Evolutionary conservation across 352 stramenopile species (phyloP).

Genomic region (Phytophthora gonapodyides): DNA sequence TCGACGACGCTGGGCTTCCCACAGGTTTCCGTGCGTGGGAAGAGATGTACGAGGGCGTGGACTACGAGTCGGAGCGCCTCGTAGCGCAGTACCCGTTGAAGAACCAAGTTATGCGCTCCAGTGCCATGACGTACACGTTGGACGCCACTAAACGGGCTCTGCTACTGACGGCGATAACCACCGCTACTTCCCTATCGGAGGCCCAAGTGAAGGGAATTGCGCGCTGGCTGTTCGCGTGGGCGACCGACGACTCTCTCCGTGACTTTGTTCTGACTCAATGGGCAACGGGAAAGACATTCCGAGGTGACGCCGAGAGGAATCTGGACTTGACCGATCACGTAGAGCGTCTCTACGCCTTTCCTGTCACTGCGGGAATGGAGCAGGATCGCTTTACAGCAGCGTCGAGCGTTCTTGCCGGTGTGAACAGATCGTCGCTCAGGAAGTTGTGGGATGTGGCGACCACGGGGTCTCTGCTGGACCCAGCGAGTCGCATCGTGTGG

Average conservation of each 20-base stretch:
- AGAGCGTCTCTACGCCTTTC: slow-evolving; percentile 34
- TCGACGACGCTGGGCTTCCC: slow-evolving; percentile 35
- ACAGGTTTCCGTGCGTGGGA: slow-evolving; percentile 61
- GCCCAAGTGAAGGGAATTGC: slow-evolving; percentile 50
- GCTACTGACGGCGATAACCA: slow-evolving; percentile 37
- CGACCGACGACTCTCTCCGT: slow-evolving; percentile 40
- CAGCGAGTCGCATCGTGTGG: slow-evolving; percentile 48
- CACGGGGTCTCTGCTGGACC: slow-evolving; percentile 53
- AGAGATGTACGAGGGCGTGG: slow-evolving; percentile 58
- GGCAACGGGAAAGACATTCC: slow-evolving; percentile 49
- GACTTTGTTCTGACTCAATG: slow-evolving; percentile 58
- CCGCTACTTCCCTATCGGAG: slow-evolving; percentile 38
- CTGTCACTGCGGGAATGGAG: slow-evolving; percentile 7
- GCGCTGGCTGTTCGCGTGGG: slow-evolving; percentile 58
- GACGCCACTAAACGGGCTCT: slow-evolving; percentile 23
- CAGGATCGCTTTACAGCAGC: slow-evolving; percentile 24
- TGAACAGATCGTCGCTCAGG: slow-evolving; percentile 23
- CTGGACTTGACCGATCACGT: slow-evolving; percentile 40
- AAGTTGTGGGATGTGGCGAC: slow-evolving; percentile 51
- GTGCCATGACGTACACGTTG: slow-evolving; percentile 29
- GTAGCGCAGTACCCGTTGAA: slow-evolving; percentile 43
- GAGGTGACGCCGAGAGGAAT: slow-evolving; percentile 28
- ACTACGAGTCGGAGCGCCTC: slow-evolving; percentile 59
- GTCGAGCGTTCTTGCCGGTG: slow-evolving; percentile 10
- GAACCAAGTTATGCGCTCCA: slow-evolving; percentile 20